Evolutionary conservation across 108 stramenopile species (phyloP).

Genomic region (Cyclotella choctawhatcheeana): DNA sequence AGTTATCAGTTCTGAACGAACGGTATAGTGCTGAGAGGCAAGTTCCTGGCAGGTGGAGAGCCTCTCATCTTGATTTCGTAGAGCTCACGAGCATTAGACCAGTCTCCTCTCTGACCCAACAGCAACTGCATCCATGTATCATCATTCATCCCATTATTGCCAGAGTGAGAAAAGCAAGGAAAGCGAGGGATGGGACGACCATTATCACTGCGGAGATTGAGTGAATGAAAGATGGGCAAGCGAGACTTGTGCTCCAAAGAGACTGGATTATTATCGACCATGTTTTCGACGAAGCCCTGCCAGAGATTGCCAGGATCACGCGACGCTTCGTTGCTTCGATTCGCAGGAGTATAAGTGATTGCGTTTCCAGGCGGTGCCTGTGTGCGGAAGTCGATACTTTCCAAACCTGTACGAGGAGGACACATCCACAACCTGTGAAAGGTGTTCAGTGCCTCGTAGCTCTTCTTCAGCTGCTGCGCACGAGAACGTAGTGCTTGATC

Average conservation of each 20-base stretch:
- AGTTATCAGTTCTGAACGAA: constrained; percentile 17
- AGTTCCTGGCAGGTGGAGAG: constrained; percentile 12
- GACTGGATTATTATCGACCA: neutral
- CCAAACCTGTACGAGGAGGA: constrained; percentile 15
- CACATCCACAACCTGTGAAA: constrained; percentile 17
- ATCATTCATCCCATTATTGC: neutral
- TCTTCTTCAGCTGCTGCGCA: constrained; percentile 5
- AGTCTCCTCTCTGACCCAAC: constrained; percentile 4
- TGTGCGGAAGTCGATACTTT: neutral
- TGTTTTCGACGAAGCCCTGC: constrained; percentile 11
- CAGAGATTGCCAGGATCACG: constrained; percentile 18
- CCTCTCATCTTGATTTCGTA: constrained; percentile 16
- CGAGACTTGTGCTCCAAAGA: neutral
- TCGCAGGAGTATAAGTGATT: constrained; percentile 15
- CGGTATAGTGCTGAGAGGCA: constrained; percentile 25
- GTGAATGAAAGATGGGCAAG: constrained; percentile 14
- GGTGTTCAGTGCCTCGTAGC: neutral
- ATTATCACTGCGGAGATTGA: constrained; percentile 7
- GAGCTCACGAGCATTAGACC: constrained; percentile 21
- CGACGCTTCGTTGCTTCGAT: neutral
- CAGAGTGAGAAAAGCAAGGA: neutral
- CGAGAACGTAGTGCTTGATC: neutral
- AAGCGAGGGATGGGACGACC: too few species aligned
- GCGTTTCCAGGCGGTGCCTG: constrained; percentile 19
- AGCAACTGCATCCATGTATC: constrained; percentile 21